These are phyloP conservation scores for Lepidium aucheri DNA, from an alignment of 345 rosid genomes.

Conservation along the genomic window DNA sequence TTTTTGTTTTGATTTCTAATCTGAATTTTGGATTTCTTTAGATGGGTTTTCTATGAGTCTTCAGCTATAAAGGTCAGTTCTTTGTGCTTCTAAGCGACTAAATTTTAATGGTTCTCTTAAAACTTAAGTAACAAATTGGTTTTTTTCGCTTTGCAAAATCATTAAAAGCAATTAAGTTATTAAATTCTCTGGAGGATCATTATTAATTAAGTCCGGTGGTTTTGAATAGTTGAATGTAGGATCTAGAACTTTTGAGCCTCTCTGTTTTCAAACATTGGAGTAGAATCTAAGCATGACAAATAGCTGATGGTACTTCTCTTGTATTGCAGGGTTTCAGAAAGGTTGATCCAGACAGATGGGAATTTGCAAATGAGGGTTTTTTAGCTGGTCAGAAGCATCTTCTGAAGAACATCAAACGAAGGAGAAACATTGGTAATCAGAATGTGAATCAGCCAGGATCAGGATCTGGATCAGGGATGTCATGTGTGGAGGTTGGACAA, in stretches of 20 bases:
- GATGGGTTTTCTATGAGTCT: conserved; percentile 24
- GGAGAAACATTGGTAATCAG: conserved; percentile 34
- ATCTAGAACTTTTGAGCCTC: neutral
- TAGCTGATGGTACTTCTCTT: neutral
- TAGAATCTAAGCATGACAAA: neutral
- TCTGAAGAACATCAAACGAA: conserved; percentile 67
- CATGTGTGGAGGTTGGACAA: conserved; percentile 57
- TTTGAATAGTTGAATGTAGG: neutral
- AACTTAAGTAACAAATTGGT: neutral
- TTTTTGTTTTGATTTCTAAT: neutral
- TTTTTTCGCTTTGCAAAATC: neutral
- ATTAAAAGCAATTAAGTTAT: neutral
- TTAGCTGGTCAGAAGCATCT: conserved; percentile 78
- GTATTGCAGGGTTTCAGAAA: conserved; percentile 68
- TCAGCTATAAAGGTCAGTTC: conserved; percentile 23
- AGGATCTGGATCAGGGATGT: conserved; percentile 38
- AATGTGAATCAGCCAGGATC: conserved; percentile 36
- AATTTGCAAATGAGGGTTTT: conserved; percentile 86
- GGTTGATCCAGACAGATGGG: conserved; percentile 89
- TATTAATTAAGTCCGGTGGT: neutral
- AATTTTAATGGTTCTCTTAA: neutral
- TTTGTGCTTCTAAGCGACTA: neutral
- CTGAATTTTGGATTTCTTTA: conserved; percentile 11
- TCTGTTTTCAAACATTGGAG: neutral
- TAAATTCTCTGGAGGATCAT: neutral